Conservation (phyloP, 805 yeast genomes). For the Schwanniomyces occidentalis region DNA sequence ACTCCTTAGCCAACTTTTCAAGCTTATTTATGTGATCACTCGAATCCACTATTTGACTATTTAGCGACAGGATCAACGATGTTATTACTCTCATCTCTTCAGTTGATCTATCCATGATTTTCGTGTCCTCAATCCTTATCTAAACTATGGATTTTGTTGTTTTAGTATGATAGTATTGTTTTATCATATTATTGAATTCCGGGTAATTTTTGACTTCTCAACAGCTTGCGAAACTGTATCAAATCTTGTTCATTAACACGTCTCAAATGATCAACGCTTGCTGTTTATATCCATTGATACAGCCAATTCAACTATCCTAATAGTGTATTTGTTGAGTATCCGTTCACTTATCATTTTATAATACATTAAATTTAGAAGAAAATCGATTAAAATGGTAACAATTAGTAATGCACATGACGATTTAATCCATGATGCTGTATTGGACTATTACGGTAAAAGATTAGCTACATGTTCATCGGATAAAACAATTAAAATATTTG, state of each 20-base stretch:
- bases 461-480: constrained; percentile 96
- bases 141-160: neutral
- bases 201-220: no score
- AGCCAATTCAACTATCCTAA: no score
- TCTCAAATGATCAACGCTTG: no score
- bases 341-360: no score
- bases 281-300: no score
- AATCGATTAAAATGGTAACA: constrained; percentile 56
- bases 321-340: no score
- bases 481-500: constrained; percentile 92
- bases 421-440: constrained; percentile 92
- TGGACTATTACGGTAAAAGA: constrained; percentile 95
- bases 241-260: no score
- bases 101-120: constrained; percentile 17
- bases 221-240: no score
- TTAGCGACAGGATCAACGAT: constrained; percentile 17
- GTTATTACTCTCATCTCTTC: constrained; percentile 20
- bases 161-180: no score
- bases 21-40: constrained; percentile 18
- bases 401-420: constrained; percentile 91
- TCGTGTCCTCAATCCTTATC: neutral
- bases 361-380: no score
- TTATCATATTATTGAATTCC: no score
- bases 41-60: constrained; percentile 18
- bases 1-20: constrained; percentile 16